Evolutionary conservation across 2,329 filamentous ascomycete species (phyloP).

Genomic region (Monosporascus sp.): DNA sequence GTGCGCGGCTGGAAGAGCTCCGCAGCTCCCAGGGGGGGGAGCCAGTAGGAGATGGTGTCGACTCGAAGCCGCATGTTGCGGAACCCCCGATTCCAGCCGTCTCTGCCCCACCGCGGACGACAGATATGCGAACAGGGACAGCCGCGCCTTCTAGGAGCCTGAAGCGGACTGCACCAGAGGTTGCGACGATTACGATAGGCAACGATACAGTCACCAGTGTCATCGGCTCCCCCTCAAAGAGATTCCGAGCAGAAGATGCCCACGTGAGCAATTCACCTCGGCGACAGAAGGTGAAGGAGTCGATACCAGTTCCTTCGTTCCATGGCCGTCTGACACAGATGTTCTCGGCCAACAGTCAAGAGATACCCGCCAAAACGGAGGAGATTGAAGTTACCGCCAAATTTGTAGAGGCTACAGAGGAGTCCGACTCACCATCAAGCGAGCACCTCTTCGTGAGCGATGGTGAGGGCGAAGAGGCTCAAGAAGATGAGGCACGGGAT

Average conservation of each 20-base stretch:
- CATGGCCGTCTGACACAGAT: slow-evolving; percentile 38
- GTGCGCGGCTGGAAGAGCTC: slow-evolving; percentile 27
- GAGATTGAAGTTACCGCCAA: slow-evolving; percentile 8
- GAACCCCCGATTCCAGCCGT: slow-evolving; percentile 31
- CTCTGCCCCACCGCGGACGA: slow-evolving; percentile 23
- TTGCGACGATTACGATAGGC: slow-evolving; percentile 72
- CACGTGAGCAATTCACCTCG: slow-evolving; percentile 24
- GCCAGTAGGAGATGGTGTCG: slow-evolving; percentile 1
- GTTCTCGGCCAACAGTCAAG: slow-evolving; percentile 34
- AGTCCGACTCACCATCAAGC: slow-evolving; percentile 18
- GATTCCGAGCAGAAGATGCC: slow-evolving; percentile 35
- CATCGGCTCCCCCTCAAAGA: slow-evolving; percentile 54
- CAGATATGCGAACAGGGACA: slow-evolving; percentile 19
- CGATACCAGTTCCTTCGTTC: slow-evolving; percentile 34
- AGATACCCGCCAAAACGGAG: slow-evolving; percentile 8
- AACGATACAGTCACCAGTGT: slow-evolving; percentile 60
- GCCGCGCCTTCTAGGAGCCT: slow-evolving; percentile 26
- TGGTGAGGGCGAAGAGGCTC: slow-evolving; percentile 19
- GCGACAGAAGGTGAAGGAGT: slow-evolving; percentile 18
- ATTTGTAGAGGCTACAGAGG: slow-evolving; percentile 8
- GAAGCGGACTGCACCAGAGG: slow-evolving; percentile 55
- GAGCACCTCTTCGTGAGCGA: slow-evolving; percentile 26
- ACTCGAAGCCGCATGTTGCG: not conserved
- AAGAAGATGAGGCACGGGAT: slow-evolving; percentile 18
- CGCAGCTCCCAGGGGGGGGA: slow-evolving; percentile 8